A percentile compares a stretch with the other conserved stretches of the same genome.
Conservation (phyloP, 805 yeast genomes). For the Monosporozyma servazzii region DNA sequence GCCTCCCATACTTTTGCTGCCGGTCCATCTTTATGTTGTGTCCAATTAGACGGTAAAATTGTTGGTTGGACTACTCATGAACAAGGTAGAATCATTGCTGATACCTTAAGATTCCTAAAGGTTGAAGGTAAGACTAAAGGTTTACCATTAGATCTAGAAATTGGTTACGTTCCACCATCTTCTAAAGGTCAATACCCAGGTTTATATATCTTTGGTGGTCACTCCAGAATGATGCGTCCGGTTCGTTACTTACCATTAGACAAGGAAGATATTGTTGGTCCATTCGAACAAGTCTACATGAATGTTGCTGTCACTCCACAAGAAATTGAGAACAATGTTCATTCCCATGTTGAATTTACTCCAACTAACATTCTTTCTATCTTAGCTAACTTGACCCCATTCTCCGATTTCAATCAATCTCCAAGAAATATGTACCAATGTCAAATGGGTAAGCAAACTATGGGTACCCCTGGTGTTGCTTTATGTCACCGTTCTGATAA, state of each 20-base stretch:
- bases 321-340: conserved; percentile 73
- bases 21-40: conserved; percentile 82
- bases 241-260: conserved; percentile 82
- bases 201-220: conserved; percentile 80
- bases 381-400: conserved; percentile 94
- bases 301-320: conserved; percentile 89
- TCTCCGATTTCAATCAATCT: conserved; percentile 96
- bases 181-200: conserved; percentile 97
- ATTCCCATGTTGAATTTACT: conserved; percentile 87
- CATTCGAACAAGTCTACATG: conserved; percentile 97
- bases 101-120: conserved; percentile 87
- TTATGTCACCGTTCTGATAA: conserved; percentile 87
- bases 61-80: conserved; percentile 92
- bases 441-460: conserved; percentile 99
- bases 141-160: conserved; percentile 80
- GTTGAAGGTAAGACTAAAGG: conserved; percentile 61
- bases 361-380: conserved; percentile 94
- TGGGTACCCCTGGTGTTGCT: conserved; percentile 99
- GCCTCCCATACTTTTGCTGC: conserved; percentile 66
- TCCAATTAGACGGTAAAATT: conserved; percentile 86
- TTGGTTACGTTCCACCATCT: conserved; percentile 96
- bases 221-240: conserved; percentile 92
- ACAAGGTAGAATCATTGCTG: conserved; percentile 79
- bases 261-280: conserved; percentile 83
- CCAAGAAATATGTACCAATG: conserved; percentile 99